Conservation (phyloP, 2,329 filamentous ascomycete genomes). For the Microcyclospora tardicrescens region DNA sequence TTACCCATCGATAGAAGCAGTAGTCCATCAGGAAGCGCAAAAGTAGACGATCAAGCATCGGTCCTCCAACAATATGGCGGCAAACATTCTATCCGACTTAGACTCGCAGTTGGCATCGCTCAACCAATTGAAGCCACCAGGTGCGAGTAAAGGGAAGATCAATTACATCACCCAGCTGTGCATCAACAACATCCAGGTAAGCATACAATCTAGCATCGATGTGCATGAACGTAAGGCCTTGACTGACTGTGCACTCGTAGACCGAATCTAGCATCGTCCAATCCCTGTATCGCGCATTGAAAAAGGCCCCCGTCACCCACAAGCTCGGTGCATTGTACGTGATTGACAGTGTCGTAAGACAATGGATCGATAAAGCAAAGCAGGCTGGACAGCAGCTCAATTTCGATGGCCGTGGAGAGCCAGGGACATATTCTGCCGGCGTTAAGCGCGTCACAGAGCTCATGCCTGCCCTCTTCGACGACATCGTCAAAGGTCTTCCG, state of each 20-base stretch:
- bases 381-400: slow-evolving; percentile 63
- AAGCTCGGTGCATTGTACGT: slow-evolving; percentile 99
- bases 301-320: slow-evolving; percentile 85
- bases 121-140: slow-evolving; percentile 80
- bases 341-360: slow-evolving; percentile 98
- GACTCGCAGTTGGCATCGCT: slow-evolving; percentile 84
- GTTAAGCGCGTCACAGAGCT: slow-evolving; percentile 94
- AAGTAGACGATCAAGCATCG: too few relatives aligned
- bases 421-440: slow-evolving; percentile 88
- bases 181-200: slow-evolving; percentile 81
- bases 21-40: too few relatives aligned
- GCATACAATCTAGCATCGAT: slow-evolving; percentile 1
- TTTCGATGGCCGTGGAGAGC: slow-evolving; percentile 55
- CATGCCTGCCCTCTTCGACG: slow-evolving; percentile 86
- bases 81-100: slow-evolving; percentile 74
- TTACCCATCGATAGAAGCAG: too few relatives aligned
- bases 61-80: slow-evolving; percentile 24
- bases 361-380: slow-evolving; percentile 95
- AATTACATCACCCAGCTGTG: slow-evolving; percentile 75
- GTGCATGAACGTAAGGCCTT: not conserved
- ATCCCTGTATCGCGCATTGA: slow-evolving; percentile 94
- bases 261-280: slow-evolving; percentile 90
- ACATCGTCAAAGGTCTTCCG: slow-evolving; percentile 78
- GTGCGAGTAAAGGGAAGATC: slow-evolving; percentile 89
- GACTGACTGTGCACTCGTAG: slow-evolving; percentile 38